These are phyloP conservation scores for Peltaster fructicola DNA, from an alignment of 2,329 filamentous ascomycete genomes.

Conservation along the genomic window DNA sequence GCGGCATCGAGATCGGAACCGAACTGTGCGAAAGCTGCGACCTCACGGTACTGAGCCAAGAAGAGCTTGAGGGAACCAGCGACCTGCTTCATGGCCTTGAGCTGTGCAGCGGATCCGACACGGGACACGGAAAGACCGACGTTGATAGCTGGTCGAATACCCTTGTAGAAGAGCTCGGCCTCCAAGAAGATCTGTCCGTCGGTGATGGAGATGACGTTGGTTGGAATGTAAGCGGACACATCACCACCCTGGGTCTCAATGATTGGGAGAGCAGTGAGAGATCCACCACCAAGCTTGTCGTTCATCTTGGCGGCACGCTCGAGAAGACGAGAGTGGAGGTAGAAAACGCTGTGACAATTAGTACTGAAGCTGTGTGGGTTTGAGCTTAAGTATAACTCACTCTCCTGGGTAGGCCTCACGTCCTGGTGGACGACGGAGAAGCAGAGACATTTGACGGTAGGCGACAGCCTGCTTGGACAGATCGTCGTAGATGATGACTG, in stretches of 20 bases:
- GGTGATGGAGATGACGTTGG: conserved; percentile 99
- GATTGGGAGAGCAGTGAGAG: conserved; percentile 88
- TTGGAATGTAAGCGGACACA: conserved; percentile 98
- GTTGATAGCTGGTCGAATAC: conserved; percentile 99
- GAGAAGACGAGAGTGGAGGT: conserved; percentile 96
- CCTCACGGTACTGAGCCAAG: conserved; percentile 99
- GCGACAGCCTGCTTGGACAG: conserved; percentile 74
- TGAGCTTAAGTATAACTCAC: conserved; percentile 23
- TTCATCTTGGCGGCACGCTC: conserved; percentile 99
- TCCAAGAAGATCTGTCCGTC: conserved; percentile 99
- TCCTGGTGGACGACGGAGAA: conserved; percentile 92
- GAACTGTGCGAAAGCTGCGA: conserved; percentile 98
- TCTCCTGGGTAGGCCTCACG: conserved; percentile 99
- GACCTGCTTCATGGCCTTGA: conserved; percentile 99
- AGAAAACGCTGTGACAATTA: conserved; percentile 48
- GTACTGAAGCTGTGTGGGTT: conserved; percentile 1
- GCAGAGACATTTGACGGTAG: conserved; percentile 77
- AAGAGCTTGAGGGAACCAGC: conserved; percentile 99
- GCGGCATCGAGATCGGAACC: conserved; percentile 98
- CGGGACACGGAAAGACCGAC: conserved; percentile 99
- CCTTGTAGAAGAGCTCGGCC: conserved; percentile 99
- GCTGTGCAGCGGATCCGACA: conserved; percentile 98
- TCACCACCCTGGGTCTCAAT: conserved; percentile 99
- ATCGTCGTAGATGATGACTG: conserved; percentile 85
- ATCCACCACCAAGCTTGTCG: conserved; percentile 85